Conservation (phyloP, 2,329 filamentous ascomycete genomes). For the Ophiostoma sp. region DNA sequence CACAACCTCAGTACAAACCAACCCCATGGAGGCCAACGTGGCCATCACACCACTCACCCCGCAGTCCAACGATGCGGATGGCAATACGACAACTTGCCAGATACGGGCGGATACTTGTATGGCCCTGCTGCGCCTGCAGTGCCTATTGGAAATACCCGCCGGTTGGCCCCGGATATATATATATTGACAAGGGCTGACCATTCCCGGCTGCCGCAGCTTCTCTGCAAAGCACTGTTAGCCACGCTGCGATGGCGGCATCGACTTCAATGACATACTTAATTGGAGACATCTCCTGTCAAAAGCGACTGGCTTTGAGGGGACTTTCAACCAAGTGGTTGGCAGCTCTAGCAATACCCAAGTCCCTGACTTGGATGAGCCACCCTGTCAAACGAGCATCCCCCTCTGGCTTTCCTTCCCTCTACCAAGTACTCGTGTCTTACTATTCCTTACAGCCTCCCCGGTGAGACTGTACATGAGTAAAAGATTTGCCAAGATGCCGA, state of each 20-base stretch:
- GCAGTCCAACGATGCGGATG: background rate
- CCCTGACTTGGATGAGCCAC: too few relatives aligned
- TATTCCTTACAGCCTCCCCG: background rate
- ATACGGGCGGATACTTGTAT: background rate
- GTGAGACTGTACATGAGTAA: background rate
- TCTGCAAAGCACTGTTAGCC: background rate
- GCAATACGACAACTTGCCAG: background rate
- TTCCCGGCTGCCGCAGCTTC: background rate
- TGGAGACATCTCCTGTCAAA: too few relatives aligned
- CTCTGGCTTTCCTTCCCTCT: background rate
- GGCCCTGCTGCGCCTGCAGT: background rate
- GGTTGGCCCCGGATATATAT: too few relatives aligned
- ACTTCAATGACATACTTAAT: background rate
- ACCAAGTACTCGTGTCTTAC: background rate
- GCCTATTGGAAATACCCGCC: too few relatives aligned
- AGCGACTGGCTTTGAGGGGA: too few relatives aligned
- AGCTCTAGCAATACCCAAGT: too few relatives aligned
- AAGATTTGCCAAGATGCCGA: background rate
- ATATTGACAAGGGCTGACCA: background rate
- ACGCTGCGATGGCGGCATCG: background rate
- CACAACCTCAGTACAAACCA: background rate
- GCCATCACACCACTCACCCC: slow-evolving; percentile 4
- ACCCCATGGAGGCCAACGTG: slow-evolving; percentile 13
- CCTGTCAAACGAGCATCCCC: background rate
- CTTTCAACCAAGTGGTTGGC: too few relatives aligned